Conservation (phyloP, 2,329 filamentous ascomycete species). For the Penicillium sp. region DNA sequence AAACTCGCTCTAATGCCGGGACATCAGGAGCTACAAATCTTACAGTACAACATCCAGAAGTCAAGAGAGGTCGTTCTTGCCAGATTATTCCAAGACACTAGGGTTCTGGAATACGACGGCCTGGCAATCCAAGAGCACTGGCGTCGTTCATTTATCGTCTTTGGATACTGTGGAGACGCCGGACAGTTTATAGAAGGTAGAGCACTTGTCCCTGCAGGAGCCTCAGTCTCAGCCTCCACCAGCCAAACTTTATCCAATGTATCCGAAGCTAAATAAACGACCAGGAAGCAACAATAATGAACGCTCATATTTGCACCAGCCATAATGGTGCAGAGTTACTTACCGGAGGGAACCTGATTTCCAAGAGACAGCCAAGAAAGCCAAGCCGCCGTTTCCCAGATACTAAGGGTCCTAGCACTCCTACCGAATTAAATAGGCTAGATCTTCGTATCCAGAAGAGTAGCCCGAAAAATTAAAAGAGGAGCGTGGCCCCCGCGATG, state of each 20-base stretch:
- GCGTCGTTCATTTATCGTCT: too few species aligned
- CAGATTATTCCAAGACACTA: slow-evolving; percentile 6
- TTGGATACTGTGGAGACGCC: too few species aligned
- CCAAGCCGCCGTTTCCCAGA: background rate
- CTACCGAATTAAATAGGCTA: background rate
- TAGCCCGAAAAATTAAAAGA: background rate
- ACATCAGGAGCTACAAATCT: slow-evolving; percentile 8
- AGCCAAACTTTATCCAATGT: too few species aligned
- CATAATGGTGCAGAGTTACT: too few species aligned
- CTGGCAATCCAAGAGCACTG: too few species aligned
- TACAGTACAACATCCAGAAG: slow-evolving; percentile 11
- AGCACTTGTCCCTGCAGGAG: too few species aligned
- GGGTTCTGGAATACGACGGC: background rate
- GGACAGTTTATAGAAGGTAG: too few species aligned
- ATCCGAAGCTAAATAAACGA: too few species aligned
- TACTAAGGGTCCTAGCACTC: background rate
- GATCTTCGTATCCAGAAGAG: background rate
- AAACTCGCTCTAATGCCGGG: slow-evolving; percentile 3
- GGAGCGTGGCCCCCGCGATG: background rate
- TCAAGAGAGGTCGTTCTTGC: slow-evolving; percentile 3
- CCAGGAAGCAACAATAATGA: too few species aligned
- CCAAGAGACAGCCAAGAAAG: background rate
- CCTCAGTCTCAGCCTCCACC: too few species aligned
- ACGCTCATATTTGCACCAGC: too few species aligned
- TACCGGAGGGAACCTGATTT: too few species aligned